Percentiles rank a stretch among this genome's conserved stretches.
Conservation (phyloP, 148 eudicot species). For the Spergularia marina region DNA sequence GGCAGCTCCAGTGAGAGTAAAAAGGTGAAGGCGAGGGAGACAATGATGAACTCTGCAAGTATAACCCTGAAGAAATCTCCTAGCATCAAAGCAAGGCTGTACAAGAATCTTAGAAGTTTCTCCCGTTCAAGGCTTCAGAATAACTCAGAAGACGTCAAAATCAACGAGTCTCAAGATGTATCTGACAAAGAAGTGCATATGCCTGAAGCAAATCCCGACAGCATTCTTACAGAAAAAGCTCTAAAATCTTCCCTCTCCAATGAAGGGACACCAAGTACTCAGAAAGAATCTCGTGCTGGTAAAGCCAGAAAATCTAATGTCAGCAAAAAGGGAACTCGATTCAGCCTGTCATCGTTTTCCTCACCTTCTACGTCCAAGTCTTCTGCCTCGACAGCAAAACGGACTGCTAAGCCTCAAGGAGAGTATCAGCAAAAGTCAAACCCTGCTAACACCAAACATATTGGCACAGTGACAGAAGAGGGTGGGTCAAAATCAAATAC, state of each 20-base stretch:
- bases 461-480: constrained; percentile 22
- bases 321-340: constrained; percentile 21
- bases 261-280: constrained; percentile 18
- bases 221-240: constrained; percentile 13
- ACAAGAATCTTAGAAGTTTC: constrained; percentile 30
- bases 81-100: constrained; percentile 34
- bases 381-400: constrained; percentile 2
- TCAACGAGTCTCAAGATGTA: constrained; percentile 23
- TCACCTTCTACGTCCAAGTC: constrained; percentile 11
- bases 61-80: constrained; percentile 35
- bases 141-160: constrained; percentile 25
- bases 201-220: constrained; percentile 26
- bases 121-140: constrained; percentile 26
- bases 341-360: constrained; percentile 19
- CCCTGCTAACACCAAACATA: constrained; percentile 21
- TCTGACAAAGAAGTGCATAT: constrained; percentile 40
- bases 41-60: constrained; percentile 27
- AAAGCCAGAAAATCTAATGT: constrained; percentile 25
- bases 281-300: constrained; percentile 16
- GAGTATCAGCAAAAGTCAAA: constrained; percentile 15
- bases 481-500: constrained; percentile 24
- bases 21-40: constrained; percentile 30
- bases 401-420: constrained; percentile 17
- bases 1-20: constrained; percentile 21
- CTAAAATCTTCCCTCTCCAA: constrained; percentile 2